Percentiles rank a stretch among this genome's conserved stretches.
phyloP scores from a whole-genome alignment of 257 asterid species.

The Capsicum rhomboideum region DNA sequence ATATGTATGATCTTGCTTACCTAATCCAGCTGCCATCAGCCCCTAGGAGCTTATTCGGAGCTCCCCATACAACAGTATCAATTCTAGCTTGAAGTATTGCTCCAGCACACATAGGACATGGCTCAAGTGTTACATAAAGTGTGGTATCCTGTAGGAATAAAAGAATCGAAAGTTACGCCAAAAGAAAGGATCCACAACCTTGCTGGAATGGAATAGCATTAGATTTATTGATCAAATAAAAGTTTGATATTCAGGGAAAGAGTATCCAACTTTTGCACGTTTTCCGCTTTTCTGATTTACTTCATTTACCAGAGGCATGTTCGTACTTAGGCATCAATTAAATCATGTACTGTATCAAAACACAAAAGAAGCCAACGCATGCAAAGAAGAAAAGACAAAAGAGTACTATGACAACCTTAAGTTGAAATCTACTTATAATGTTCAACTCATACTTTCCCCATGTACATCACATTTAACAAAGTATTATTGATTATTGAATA shows the following conservation, averaged over 20 bases:
- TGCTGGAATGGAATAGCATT: background rate
- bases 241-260: background rate
- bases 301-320: background rate
- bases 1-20: constrained; percentile 22
- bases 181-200: background rate
- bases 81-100: constrained; percentile 97
- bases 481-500: background rate
- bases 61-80: constrained; percentile 94
- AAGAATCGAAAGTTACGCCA: background rate
- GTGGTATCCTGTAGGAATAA: constrained; percentile 51
- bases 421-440: background rate
- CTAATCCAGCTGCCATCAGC: constrained; percentile 99
- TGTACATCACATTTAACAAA: background rate
- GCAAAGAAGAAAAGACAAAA: background rate
- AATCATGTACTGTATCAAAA: background rate
- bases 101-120: constrained; percentile 99
- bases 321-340: background rate
- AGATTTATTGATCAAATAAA: background rate
- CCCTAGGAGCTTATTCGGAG: constrained; percentile 97
- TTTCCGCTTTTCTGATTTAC: background rate
- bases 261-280: background rate
- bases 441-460: background rate
- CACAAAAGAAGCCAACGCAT: background rate
- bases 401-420: background rate
- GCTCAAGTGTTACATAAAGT: constrained; percentile 94